Conservation (phyloP, 2,329 filamentous ascomycete species). For the Curvularia spicifera region DNA sequence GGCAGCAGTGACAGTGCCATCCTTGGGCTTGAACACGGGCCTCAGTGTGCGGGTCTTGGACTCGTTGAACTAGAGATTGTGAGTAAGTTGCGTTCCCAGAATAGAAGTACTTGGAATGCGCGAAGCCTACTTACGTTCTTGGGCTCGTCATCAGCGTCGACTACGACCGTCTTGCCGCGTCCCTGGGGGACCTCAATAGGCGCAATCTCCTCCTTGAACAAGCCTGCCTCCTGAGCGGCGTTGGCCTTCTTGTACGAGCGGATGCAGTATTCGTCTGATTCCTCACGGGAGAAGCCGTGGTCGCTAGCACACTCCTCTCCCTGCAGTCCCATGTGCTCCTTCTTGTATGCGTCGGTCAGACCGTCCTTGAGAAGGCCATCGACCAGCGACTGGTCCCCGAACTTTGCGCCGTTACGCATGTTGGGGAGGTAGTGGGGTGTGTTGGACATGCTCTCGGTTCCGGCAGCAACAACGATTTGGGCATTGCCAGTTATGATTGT, state of each 20-base stretch:
- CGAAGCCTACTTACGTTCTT: slow-evolving; percentile 71
- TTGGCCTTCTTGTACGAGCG: slow-evolving; percentile 93
- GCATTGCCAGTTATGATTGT: slow-evolving; percentile 98
- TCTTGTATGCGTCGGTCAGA: slow-evolving; percentile 90
- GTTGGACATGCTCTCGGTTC: slow-evolving; percentile 99
- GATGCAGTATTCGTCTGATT: slow-evolving; percentile 96
- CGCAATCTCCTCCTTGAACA: slow-evolving; percentile 85
- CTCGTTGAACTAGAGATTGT: slow-evolving; percentile 56
- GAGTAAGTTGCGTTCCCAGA: slow-evolving; percentile 19
- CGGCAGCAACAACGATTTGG: slow-evolving; percentile 89
- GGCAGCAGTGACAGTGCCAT: slow-evolving; percentile 90
- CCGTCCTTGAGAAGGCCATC: slow-evolving; percentile 95
- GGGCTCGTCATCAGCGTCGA: slow-evolving; percentile 91
- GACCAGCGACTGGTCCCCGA: slow-evolving; percentile 85
- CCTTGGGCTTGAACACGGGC: slow-evolving; percentile 79
- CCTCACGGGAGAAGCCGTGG: slow-evolving; percentile 78
- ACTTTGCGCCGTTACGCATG: slow-evolving; percentile 88
- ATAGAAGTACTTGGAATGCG: slow-evolving; percentile 13
- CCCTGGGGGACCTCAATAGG: slow-evolving; percentile 87
- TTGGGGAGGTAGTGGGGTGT: slow-evolving; percentile 91
- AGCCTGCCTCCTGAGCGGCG: slow-evolving; percentile 78
- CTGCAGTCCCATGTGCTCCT: slow-evolving; percentile 95
- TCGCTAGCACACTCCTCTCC: slow-evolving; percentile 91
- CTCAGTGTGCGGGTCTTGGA: slow-evolving; percentile 62
- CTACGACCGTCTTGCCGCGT: slow-evolving; percentile 83